Evolutionary conservation across 2,329 filamentous ascomycete species (phyloP).

Genomic region (Cercospora berteroae): DNA sequence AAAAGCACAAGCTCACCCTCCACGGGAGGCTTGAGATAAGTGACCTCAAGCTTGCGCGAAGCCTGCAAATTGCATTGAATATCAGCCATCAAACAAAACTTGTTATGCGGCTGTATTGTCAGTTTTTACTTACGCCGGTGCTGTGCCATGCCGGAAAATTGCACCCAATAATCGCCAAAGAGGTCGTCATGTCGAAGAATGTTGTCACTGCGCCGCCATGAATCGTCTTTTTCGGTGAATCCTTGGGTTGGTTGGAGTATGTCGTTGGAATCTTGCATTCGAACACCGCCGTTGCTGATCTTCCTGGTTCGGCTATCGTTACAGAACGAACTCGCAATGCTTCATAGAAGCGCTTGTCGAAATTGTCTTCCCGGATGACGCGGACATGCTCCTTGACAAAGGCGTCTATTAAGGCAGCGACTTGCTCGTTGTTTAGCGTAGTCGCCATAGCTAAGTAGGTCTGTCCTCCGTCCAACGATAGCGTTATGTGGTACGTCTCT

Average conservation of each 20-base stretch:
- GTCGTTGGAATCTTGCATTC: conserved; percentile 19
- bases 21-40: conserved; percentile 43
- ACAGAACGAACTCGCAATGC: conserved; percentile 10
- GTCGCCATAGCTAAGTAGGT: background rate
- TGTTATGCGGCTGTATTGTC: background rate
- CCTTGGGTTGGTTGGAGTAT: conserved; percentile 21
- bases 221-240: conserved; percentile 14
- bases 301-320: conserved; percentile 9
- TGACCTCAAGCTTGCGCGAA: conserved; percentile 42
- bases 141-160: conserved; percentile 8
- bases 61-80: conserved; percentile 26
- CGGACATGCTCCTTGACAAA: conserved; percentile 7
- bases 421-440: background rate
- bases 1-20: conserved; percentile 41
- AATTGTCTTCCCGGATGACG: conserved; percentile 18
- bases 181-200: conserved; percentile 55
- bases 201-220: conserved; percentile 49
- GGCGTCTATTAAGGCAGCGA: background rate
- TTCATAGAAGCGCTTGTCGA: conserved; percentile 19
- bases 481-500: background rate
- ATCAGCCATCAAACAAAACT: background rate
- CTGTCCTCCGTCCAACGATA: background rate
- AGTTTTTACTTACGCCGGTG: background rate
- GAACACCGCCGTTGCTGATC: conserved; percentile 17
- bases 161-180: conserved; percentile 32